Conservation (phyloP, 148 eudicot genomes). For the Camellia sinensis region DNA sequence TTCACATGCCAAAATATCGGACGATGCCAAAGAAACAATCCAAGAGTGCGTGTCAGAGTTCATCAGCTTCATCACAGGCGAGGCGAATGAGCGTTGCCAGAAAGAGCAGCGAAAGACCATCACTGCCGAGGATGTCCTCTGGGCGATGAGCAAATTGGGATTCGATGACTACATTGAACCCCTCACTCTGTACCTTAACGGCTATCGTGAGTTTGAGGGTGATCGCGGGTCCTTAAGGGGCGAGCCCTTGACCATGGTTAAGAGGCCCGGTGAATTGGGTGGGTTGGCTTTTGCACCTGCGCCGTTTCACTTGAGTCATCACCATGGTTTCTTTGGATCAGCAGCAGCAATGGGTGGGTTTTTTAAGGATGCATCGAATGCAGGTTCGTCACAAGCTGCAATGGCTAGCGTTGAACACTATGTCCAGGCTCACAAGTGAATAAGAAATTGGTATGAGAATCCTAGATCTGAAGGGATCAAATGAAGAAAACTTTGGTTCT, state of each 20-base stretch:
- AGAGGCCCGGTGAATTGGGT: slow-evolving; percentile 31
- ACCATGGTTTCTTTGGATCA: slow-evolving; percentile 36
- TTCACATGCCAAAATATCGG: slow-evolving; percentile 81
- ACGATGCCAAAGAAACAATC: slow-evolving; percentile 84
- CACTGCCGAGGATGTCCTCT: slow-evolving; percentile 81
- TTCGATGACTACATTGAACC: slow-evolving; percentile 95
- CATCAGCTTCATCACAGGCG: slow-evolving; percentile 90
- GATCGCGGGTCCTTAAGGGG: slow-evolving; percentile 64
- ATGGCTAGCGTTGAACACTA: slow-evolving; percentile 32
- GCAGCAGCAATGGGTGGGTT: slow-evolving; percentile 30
- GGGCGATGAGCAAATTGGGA: slow-evolving; percentile 96
- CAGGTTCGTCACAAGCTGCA: not conserved
- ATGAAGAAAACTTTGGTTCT: too few relatives aligned
- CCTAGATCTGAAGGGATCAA: too few relatives aligned
- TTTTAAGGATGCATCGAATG: not conserved
- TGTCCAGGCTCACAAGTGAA: slow-evolving; percentile 8
- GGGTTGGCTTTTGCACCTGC: slow-evolving; percentile 27
- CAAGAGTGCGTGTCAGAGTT: slow-evolving; percentile 94
- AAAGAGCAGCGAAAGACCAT: slow-evolving; percentile 87
- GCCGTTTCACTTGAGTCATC: slow-evolving; percentile 41
- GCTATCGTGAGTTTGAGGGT: slow-evolving; percentile 71
- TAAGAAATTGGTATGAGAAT: too few relatives aligned
- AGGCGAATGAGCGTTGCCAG: slow-evolving; percentile 89
- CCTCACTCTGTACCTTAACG: slow-evolving; percentile 70
- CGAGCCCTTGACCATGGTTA: slow-evolving; percentile 48